A percentile compares a stretch with the other conserved stretches of the same genome.
phyloP scores from a whole-genome alignment of 495 filamentous ascomycete species.

The Barbatosphaeria neglecta region DNA sequence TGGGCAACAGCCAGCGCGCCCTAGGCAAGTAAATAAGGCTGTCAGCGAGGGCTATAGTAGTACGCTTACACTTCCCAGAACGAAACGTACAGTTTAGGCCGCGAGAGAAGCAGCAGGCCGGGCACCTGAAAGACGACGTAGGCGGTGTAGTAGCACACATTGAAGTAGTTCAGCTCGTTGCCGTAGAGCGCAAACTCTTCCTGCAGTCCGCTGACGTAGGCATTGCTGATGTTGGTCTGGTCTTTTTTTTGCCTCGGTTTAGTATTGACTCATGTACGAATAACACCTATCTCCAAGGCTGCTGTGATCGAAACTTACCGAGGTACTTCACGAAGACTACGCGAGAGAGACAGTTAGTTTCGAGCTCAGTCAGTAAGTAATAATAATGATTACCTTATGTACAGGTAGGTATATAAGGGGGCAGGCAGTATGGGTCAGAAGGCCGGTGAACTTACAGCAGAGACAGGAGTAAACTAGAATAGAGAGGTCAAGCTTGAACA shows the following conservation, averaged over 20 bases:
- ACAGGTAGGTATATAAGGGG: too few relatives aligned
- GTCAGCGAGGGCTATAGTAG: too few relatives aligned
- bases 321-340: slow-evolving; percentile 26
- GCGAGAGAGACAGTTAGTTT: slow-evolving; percentile 13
- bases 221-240: slow-evolving; percentile 24
- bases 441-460: slow-evolving; percentile 22
- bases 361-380: too few relatives aligned
- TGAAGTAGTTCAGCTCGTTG: slow-evolving; percentile 31
- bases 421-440: too few relatives aligned
- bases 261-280: too few relatives aligned
- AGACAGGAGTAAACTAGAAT: slow-evolving; percentile 25
- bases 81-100: slow-evolving; percentile 16
- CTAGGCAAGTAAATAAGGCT: too few relatives aligned
- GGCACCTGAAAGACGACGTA: slow-evolving; percentile 28
- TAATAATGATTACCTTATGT: too few relatives aligned
- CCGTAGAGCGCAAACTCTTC: slow-evolving; percentile 20
- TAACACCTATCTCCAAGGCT: too few relatives aligned
- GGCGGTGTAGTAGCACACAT: slow-evolving; percentile 30
- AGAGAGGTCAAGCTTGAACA: slow-evolving; percentile 23
- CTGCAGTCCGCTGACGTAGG: slow-evolving; percentile 23
- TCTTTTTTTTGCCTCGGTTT: slow-evolving; percentile 7
- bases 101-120: slow-evolving; percentile 37
- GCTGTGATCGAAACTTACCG: slow-evolving; percentile 1
- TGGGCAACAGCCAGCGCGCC: slow-evolving; percentile 26
- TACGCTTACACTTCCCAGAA: slow-evolving; percentile 19